phyloP scores from a whole-genome alignment of 495 filamentous ascomycete genomes.

The Aspergillus cavernicola region DNA sequence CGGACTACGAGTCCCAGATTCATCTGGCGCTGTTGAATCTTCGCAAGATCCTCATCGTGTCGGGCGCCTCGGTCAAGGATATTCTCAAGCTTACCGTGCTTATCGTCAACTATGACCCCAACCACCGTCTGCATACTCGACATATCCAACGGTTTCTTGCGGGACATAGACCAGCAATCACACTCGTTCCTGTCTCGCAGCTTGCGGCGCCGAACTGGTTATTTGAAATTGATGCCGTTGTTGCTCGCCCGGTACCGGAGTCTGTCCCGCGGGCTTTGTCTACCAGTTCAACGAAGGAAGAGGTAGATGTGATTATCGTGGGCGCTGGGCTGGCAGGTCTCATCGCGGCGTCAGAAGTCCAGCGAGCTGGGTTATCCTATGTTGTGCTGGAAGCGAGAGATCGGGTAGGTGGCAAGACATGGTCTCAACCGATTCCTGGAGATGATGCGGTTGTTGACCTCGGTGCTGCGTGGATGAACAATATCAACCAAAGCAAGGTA shows the following conservation, averaged over 20 bases:
- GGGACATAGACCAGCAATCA: slow-evolving; percentile 28
- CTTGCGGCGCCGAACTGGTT: slow-evolving; percentile 28
- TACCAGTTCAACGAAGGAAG: neutral
- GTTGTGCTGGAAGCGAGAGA: slow-evolving; percentile 47
- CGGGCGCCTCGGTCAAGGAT: slow-evolving; percentile 17
- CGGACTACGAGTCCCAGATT: slow-evolving; percentile 28
- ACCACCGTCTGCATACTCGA: slow-evolving; percentile 19
- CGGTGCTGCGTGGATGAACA: slow-evolving; percentile 53
- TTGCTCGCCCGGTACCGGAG: slow-evolving; percentile 15
- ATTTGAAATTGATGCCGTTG: slow-evolving; percentile 36
- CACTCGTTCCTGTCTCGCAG: slow-evolving; percentile 29
- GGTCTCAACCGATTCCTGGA: slow-evolving; percentile 12
- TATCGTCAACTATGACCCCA: slow-evolving; percentile 31
- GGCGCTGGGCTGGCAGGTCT: slow-evolving; percentile 51
- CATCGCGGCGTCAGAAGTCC: slow-evolving; percentile 38
- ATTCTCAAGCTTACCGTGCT: slow-evolving; percentile 32
- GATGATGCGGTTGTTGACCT: slow-evolving; percentile 31
- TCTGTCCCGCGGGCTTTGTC: neutral
- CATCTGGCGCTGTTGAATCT: slow-evolving; percentile 31
- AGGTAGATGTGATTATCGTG: slow-evolving; percentile 43
- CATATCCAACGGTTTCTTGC: slow-evolving; percentile 26
- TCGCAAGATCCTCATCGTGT: slow-evolving; percentile 13
- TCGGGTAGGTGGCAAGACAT: slow-evolving; percentile 51
- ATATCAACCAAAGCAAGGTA: slow-evolving; percentile 45
- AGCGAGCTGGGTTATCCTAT: slow-evolving; percentile 36